Percentiles rank a stretch among this genome's conserved stretches.
Evolutionary conservation across 768 basidiomycete species (phyloP).

Genomic region (Amanita inopinata): DNA sequence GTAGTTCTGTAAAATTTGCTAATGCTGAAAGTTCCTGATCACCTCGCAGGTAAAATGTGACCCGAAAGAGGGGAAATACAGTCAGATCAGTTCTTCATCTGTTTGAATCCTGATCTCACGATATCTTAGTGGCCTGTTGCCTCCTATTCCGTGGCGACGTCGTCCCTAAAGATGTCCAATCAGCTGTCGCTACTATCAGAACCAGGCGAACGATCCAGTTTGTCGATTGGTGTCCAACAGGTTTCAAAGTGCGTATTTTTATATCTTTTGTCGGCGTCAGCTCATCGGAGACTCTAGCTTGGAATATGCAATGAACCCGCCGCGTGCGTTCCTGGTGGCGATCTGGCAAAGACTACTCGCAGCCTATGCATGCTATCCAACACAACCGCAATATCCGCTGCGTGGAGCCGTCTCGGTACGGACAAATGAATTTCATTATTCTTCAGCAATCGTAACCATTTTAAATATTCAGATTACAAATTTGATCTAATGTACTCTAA

Average conservation of each 20-base stretch:
- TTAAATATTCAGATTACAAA: slow-evolving; percentile 77
- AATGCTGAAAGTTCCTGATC: too few relatives aligned
- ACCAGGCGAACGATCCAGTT: slow-evolving; percentile 98
- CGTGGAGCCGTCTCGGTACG: slow-evolving; percentile 88
- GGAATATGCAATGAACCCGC: slow-evolving; percentile 98
- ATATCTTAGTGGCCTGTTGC: slow-evolving; percentile 71
- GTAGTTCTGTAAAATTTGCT: too few relatives aligned
- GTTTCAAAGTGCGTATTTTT: too few relatives aligned
- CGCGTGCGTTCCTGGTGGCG: slow-evolving; percentile 86
- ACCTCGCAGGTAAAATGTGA: slow-evolving; percentile 88
- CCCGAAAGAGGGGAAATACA: slow-evolving; percentile 97
- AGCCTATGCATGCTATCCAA: slow-evolving; percentile 97
- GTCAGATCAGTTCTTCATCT: slow-evolving; percentile 25
- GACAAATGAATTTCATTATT: slow-evolving; percentile 15
- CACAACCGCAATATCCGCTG: slow-evolving; percentile 88
- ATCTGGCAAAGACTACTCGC: slow-evolving; percentile 88
- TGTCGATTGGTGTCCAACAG: slow-evolving; percentile 97
- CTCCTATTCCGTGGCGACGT: slow-evolving; percentile 93
- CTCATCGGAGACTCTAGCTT: too few relatives aligned
- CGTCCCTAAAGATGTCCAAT: slow-evolving; percentile 91
- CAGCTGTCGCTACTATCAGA: slow-evolving; percentile 90
- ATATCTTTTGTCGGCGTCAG: too few relatives aligned
- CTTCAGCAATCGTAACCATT: background rate
- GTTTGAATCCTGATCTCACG: slow-evolving; percentile 12
- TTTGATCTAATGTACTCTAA: slow-evolving; percentile 98